phyloP scores from a whole-genome alignment of 1,139 yeast genomes.

The Spencermartinsiella ligniputridi region DNA sequence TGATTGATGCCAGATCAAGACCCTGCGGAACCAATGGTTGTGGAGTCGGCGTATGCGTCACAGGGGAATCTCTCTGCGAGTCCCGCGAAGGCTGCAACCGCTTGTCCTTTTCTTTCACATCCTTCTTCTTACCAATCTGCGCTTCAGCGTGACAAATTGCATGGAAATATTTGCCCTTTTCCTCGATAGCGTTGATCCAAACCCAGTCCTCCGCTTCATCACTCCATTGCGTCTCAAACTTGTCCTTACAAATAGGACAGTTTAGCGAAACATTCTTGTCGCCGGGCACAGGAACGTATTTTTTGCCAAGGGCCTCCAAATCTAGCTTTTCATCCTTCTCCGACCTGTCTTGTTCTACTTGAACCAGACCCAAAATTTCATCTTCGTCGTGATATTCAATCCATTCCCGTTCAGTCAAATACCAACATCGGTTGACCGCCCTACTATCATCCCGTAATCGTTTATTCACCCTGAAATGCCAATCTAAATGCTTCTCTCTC shows the following conservation, averaged over 20 bases:
- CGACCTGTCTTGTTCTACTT: slow-evolving; percentile 15
- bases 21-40: slow-evolving; percentile 8
- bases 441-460: slow-evolving; percentile 53
- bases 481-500: slow-evolving; percentile 71
- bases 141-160: slow-evolving; percentile 79
- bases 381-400: slow-evolving; percentile 62
- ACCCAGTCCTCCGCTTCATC: slow-evolving; percentile 95
- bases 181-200: slow-evolving; percentile 75
- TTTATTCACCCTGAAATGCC: slow-evolving; percentile 94
- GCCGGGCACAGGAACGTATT: slow-evolving; percentile 55
- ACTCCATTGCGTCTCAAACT: slow-evolving; percentile 71
- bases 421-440: slow-evolving; percentile 77
- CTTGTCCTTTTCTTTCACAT: slow-evolving; percentile 20
- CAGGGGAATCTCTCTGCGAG: slow-evolving; percentile 4
- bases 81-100: slow-evolving; percentile 31
- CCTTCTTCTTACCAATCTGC: slow-evolving; percentile 29
- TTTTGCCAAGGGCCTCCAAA: slow-evolving; percentile 23
- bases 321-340: slow-evolving; percentile 13
- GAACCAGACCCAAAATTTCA: slow-evolving; percentile 41
- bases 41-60: slow-evolving; percentile 8
- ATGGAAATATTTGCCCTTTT: slow-evolving; percentile 73
- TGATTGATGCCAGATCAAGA: slow-evolving; percentile 21
- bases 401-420: slow-evolving; percentile 71
- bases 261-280: slow-evolving; percentile 61
- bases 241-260: slow-evolving; percentile 88